Conservation (phyloP, 495 filamentous ascomycete genomes). For the Podospora pseudopauciseta region DNA sequence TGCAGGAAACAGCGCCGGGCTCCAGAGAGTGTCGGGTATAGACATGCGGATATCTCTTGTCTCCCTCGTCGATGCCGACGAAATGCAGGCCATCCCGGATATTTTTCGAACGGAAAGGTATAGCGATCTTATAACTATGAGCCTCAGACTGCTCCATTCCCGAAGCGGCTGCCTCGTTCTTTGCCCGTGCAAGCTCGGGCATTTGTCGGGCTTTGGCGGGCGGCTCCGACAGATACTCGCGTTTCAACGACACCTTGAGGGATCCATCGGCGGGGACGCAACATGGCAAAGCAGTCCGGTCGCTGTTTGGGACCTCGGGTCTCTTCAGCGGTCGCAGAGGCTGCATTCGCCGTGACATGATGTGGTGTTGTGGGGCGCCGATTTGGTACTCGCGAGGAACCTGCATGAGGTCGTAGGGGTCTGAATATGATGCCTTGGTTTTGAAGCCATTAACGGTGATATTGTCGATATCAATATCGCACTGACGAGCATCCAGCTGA, state of each 20-base stretch:
- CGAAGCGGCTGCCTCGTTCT: slow-evolving; percentile 14
- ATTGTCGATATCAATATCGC: slow-evolving; percentile 58
- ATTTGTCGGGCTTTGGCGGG: slow-evolving; percentile 29
- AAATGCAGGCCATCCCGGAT: slow-evolving; percentile 87
- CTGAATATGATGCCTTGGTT: slow-evolving; percentile 59
- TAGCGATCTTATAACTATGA: slow-evolving; percentile 46
- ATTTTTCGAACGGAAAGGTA: slow-evolving; percentile 70
- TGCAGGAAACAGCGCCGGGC: slow-evolving; percentile 73
- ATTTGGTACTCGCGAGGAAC: slow-evolving; percentile 55
- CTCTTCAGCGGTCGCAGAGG: slow-evolving; percentile 53
- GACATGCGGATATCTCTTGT: slow-evolving; percentile 80
- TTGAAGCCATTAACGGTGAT: slow-evolving; percentile 69
- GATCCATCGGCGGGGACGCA: slow-evolving; percentile 45
- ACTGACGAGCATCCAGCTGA: slow-evolving; percentile 81
- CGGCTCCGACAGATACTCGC: slow-evolving; percentile 33
- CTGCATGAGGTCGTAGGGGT: slow-evolving; percentile 66
- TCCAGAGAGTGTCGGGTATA: slow-evolving; percentile 79
- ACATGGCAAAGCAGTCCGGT: slow-evolving; percentile 34
- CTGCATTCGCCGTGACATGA: slow-evolving; percentile 64
- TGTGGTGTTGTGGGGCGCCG: slow-evolving; percentile 72
- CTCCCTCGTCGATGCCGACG: slow-evolving; percentile 73
- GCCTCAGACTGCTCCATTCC: slow-evolving; percentile 15
- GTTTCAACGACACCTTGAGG: slow-evolving; percentile 38
- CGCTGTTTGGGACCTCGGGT: slow-evolving; percentile 40
- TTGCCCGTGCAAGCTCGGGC: slow-evolving; percentile 28